Conservation (phyloP, 2,329 filamentous ascomycete genomes). For the Rugonectria rugulosa region DNA sequence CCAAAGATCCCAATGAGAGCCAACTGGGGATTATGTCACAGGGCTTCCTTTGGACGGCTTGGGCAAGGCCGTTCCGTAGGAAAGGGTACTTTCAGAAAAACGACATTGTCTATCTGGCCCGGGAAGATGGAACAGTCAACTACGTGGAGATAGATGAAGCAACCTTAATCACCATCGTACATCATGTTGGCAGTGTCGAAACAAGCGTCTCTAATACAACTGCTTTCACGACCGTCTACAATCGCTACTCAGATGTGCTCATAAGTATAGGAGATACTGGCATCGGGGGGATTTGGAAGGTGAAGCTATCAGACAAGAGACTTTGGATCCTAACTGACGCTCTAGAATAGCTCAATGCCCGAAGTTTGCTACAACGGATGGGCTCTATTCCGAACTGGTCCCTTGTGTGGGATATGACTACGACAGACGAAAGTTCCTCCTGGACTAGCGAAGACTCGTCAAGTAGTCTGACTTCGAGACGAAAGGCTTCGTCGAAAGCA, state of each 20-base stretch:
- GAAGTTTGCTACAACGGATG: slow-evolving; percentile 54
- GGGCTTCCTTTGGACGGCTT: slow-evolving; percentile 78
- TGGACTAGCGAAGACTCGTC: slow-evolving; percentile 25
- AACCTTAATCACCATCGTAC: slow-evolving; percentile 61
- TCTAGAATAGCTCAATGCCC: slow-evolving; percentile 57
- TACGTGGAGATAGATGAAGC: slow-evolving; percentile 72
- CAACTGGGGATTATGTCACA: slow-evolving; percentile 53
- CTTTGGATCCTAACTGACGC: slow-evolving; percentile 11
- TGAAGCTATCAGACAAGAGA: slow-evolving; percentile 47
- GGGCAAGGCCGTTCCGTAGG: slow-evolving; percentile 79
- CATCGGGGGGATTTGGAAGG: slow-evolving; percentile 78
- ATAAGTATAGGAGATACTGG: slow-evolving; percentile 81
- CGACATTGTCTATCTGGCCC: slow-evolving; percentile 84
- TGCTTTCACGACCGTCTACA: slow-evolving; percentile 80
- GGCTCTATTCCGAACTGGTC: slow-evolving; percentile 69
- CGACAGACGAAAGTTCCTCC: slow-evolving; percentile 49
- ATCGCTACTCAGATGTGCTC: slow-evolving; percentile 76
- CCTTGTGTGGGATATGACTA: slow-evolving; percentile 62
- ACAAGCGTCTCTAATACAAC: slow-evolving; percentile 73
- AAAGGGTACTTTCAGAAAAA: slow-evolving; percentile 66
- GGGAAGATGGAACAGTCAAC: slow-evolving; percentile 84
- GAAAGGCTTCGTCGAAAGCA: slow-evolving; percentile 20
- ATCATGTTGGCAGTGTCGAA: slow-evolving; percentile 68
- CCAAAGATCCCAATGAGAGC: slow-evolving; percentile 51
- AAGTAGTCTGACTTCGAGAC: slow-evolving; percentile 12